Conservation (phyloP, 2,329 filamentous ascomycete species). For the Botrytis aclada region DNA sequence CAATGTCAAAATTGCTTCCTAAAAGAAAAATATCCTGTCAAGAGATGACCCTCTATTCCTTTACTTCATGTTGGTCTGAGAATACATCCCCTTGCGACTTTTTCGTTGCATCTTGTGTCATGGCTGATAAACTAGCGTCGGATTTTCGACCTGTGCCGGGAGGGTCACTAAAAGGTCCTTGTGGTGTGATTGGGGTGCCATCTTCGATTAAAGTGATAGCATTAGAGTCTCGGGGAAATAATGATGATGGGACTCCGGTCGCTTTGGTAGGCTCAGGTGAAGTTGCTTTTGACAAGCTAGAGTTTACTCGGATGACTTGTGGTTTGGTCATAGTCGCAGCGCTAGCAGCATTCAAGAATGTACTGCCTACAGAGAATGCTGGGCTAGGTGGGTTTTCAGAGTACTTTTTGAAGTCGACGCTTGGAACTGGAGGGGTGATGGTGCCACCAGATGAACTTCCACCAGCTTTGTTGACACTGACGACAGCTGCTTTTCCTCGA, state of each 20-base stretch:
- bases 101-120: conserved; percentile 51
- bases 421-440: conserved; percentile 67
- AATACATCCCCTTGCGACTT: conserved; percentile 49
- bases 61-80: conserved; percentile 56
- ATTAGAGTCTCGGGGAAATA: conserved; percentile 42
- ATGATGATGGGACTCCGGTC: not conserved
- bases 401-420: conserved; percentile 64
- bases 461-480: conserved; percentile 76
- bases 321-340: conserved; percentile 55
- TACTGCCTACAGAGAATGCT: conserved; percentile 65
- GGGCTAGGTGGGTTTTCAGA: conserved; percentile 51
- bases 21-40: not conserved
- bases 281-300: not conserved
- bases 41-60: conserved; percentile 38
- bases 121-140: conserved; percentile 50
- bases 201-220: conserved; percentile 51
- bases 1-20: not conserved
- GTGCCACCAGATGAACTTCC: conserved; percentile 50
- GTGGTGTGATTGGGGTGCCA: conserved; percentile 49
- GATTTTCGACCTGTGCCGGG: conserved; percentile 41
- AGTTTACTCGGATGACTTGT: conserved; percentile 57
- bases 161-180: conserved; percentile 60
- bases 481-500: conserved; percentile 84
- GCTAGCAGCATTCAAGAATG: conserved; percentile 63
- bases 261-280: not conserved